A percentile compares a stretch with the other conserved stretches of the same genome.
Conservation (phyloP, 2,329 filamentous ascomycete species). For the Calonectria honghensis region DNA sequence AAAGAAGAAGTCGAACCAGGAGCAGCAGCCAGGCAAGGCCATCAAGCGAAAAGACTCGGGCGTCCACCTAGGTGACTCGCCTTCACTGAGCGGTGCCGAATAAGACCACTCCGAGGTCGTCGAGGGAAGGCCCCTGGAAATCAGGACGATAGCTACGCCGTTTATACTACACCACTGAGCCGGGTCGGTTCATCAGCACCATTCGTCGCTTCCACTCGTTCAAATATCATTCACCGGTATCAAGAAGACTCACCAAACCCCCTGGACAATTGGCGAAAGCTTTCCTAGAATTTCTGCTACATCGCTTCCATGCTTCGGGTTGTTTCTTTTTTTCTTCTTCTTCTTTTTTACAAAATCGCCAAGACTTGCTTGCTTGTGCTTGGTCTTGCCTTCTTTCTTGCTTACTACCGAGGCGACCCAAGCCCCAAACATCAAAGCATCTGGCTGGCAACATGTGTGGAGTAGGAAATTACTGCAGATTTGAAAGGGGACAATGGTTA, state of each 20-base stretch:
- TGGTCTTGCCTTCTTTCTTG: not conserved
- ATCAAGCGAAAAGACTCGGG: slow-evolving; percentile 1
- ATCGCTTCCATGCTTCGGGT: not conserved
- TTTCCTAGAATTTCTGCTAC: not conserved
- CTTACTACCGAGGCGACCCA: not conserved
- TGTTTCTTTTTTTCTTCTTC: no score
- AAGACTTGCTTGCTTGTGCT: not conserved
- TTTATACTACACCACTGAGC: not conserved
- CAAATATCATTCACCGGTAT: not conserved
- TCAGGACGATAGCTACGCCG: not conserved
- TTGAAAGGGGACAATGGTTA: not conserved
- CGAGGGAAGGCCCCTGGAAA: not conserved
- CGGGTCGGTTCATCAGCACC: not conserved
- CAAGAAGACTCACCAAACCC: no score
- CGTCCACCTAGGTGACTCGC: not conserved
- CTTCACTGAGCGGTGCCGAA: no score
- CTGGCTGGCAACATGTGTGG: not conserved
- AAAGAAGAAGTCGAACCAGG: not conserved
- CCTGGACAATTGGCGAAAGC: no score
- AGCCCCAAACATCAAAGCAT: no score
- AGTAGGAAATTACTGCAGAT: not conserved
- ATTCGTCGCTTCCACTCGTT: not conserved
- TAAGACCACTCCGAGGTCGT: not conserved
- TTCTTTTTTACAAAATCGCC: not conserved
- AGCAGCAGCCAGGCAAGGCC: not conserved